phyloP scores from a whole-genome alignment of 495 filamentous ascomycete genomes.

The Aspergillus carlsbadensis region DNA sequence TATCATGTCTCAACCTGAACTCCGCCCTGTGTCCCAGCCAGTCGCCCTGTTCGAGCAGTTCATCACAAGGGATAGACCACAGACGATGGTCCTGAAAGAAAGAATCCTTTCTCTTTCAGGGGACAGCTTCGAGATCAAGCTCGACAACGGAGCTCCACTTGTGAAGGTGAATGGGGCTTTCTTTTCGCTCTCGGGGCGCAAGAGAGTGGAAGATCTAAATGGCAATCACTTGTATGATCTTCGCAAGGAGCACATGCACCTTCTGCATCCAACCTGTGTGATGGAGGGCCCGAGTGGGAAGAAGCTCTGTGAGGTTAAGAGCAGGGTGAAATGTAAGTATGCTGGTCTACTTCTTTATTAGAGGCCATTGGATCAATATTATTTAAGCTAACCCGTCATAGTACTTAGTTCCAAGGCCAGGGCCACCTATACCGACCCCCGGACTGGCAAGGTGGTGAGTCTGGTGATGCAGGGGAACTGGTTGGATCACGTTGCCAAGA shows the following conservation, averaged over 20 bases:
- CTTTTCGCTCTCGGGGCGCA: background rate
- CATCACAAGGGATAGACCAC: slow-evolving; percentile 41
- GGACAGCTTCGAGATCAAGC: slow-evolving; percentile 35
- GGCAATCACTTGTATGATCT: background rate
- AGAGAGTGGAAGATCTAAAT: background rate
- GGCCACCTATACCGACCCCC: slow-evolving; percentile 25
- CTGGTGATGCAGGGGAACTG: slow-evolving; percentile 30
- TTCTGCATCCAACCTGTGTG: background rate
- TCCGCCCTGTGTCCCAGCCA: background rate
- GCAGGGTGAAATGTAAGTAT: slow-evolving; percentile 46
- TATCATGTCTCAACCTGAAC: background rate
- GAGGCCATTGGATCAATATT: too few species aligned
- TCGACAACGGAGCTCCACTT: background rate
- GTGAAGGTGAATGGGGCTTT: background rate
- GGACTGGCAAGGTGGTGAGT: slow-evolving; percentile 12
- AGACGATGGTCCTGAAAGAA: slow-evolving; percentile 54
- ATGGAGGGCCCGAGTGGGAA: slow-evolving; percentile 28
- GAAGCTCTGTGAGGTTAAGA: slow-evolving; percentile 52
- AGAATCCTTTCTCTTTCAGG: slow-evolving; percentile 54
- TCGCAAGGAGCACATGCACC: background rate
- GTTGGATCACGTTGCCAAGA: slow-evolving; percentile 28
- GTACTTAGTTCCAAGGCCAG: slow-evolving; percentile 34
- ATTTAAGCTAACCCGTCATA: slow-evolving; percentile 16
- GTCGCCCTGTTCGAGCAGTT: slow-evolving; percentile 51
- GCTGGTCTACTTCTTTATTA: too few species aligned